phyloP scores from a whole-genome alignment of 2,329 filamentous ascomycete genomes.

The Scedosporium dehoogii region DNA sequence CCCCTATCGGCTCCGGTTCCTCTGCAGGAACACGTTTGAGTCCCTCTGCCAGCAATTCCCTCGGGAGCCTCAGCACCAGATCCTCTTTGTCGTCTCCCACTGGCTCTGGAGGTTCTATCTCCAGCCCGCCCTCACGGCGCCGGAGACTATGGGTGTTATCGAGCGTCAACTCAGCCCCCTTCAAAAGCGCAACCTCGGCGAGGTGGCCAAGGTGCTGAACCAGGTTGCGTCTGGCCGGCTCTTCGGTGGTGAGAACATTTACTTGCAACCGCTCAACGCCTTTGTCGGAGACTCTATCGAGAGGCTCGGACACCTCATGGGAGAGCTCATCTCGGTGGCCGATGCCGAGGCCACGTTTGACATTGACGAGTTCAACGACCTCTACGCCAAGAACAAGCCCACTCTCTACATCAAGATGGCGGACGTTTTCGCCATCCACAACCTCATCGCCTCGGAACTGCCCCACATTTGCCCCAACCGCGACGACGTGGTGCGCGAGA shows the following conservation, averaged over 20 bases:
- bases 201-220: slow-evolving; percentile 83
- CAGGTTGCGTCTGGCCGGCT: slow-evolving; percentile 82
- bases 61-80: slow-evolving; percentile 63
- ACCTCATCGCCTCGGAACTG: slow-evolving; percentile 72
- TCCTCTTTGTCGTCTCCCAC: slow-evolving; percentile 75
- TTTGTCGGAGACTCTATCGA: slow-evolving; percentile 82
- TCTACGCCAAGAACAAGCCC: slow-evolving; percentile 92
- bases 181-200: slow-evolving; percentile 83
- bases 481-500: slow-evolving; percentile 83
- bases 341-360: slow-evolving; percentile 89
- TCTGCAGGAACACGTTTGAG: slow-evolving; percentile 79
- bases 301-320: slow-evolving; percentile 65
- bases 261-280: slow-evolving; percentile 87
- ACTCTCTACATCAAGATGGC: slow-evolving; percentile 99
- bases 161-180: slow-evolving; percentile 82
- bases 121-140: slow-evolving; percentile 77
- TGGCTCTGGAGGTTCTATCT: slow-evolving; percentile 96
- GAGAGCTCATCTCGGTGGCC: slow-evolving; percentile 69
- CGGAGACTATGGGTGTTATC: slow-evolving; percentile 86
- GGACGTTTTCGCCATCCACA: slow-evolving; percentile 94
- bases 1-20: slow-evolving; percentile 85
- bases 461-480: slow-evolving; percentile 67
- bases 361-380: slow-evolving; percentile 97
- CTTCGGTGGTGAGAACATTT: slow-evolving; percentile 91
- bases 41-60: slow-evolving; percentile 68